phyloP scores from a whole-genome alignment of 768 basidiomycete genomes.

The Agrocybe pediades region DNA sequence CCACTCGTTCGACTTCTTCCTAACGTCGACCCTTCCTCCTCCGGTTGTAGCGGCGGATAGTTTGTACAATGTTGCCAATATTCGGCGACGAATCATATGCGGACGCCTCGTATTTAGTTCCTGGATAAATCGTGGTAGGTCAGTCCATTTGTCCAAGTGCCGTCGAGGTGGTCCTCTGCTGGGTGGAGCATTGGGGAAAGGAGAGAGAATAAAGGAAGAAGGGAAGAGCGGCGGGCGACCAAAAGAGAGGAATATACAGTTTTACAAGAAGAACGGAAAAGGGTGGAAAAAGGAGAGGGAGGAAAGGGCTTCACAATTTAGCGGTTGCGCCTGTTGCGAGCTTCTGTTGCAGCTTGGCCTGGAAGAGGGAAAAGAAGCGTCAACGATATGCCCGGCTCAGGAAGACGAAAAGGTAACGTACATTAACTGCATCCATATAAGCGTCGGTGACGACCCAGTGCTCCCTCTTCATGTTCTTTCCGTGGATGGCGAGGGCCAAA shows the following conservation, averaged over 20 bases:
- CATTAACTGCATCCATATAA: conserved; percentile 93
- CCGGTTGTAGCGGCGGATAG: not conserved
- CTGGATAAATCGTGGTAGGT: not conserved
- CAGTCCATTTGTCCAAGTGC: not conserved
- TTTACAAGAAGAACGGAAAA: not conserved
- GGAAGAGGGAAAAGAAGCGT: not conserved
- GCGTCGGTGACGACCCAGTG: conserved; percentile 96
- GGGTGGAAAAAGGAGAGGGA: not conserved
- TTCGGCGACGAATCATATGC: not conserved
- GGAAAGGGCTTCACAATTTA: conserved; percentile 18
- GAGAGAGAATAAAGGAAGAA: not conserved
- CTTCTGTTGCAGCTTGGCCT: conserved; percentile 50
- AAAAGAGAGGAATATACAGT: not conserved
- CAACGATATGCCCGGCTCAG: not conserved
- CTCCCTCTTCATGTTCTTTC: conserved; percentile 86
- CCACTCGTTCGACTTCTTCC: too few relatives aligned
- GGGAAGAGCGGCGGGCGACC: not conserved
- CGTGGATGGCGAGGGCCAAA: conserved; percentile 91
- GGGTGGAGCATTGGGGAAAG: not conserved
- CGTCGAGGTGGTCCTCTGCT: not conserved
- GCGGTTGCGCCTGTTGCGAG: conserved; percentile 28
- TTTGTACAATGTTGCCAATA: not conserved
- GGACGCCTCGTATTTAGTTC: not conserved
- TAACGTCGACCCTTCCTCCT: not conserved
- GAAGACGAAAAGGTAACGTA: conserved; percentile 35